A percentile compares a stretch with the other conserved stretches of the same genome.
phyloP scores from a whole-genome alignment of 257 asterid genomes.

The Solanum sitiens region DNA sequence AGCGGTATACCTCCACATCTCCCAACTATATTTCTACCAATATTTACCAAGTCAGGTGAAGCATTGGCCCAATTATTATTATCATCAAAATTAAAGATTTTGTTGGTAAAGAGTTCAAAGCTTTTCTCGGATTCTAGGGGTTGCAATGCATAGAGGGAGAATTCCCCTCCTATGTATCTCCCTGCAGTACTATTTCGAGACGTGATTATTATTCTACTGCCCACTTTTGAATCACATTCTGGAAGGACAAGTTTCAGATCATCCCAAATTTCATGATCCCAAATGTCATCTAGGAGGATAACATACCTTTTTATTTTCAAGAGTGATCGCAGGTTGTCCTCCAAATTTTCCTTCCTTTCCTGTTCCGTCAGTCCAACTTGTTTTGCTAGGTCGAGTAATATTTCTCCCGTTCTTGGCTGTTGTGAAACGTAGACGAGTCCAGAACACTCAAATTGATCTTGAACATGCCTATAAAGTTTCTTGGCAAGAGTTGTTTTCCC shows the following conservation, averaged over 20 bases:
- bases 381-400: no score
- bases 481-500: neutral
- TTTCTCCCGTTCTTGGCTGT: neutral
- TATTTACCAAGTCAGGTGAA: no score
- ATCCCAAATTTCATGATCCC: conserved; percentile 15
- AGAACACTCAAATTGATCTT: neutral
- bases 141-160: no score
- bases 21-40: no score
- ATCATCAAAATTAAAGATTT: no score
- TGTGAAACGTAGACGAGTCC: neutral
- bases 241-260: neutral
- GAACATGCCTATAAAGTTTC: neutral
- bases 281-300: conserved; percentile 10
- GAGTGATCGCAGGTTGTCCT: neutral
- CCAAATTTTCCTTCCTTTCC: neutral
- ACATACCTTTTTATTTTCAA: neutral
- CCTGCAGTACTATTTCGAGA: no score
- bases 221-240: neutral
- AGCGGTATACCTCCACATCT: no score
- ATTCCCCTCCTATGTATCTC: no score
- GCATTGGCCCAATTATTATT: no score
- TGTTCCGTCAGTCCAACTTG: no score
- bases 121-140: no score
- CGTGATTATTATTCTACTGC: neutral
- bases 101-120: no score